phyloP scores from a whole-genome alignment of 805 yeast species.

The Saccharomycopsis fodiens region DNA sequence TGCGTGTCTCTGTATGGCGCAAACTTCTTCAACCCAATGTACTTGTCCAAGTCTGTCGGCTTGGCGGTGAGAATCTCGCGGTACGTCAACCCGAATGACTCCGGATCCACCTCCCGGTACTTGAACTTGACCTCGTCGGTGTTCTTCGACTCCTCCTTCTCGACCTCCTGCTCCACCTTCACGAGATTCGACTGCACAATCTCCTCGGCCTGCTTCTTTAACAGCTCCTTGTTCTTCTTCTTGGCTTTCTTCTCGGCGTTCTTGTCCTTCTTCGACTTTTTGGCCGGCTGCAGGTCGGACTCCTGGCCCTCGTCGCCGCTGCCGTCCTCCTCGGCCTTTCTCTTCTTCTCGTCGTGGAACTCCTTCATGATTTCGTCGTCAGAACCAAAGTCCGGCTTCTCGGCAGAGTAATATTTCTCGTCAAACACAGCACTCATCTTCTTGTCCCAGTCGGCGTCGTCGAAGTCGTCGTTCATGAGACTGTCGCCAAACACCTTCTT shows the following conservation, averaged over 20 bases:
- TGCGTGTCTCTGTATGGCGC: slow-evolving; percentile 87
- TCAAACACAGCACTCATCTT: slow-evolving; percentile 79
- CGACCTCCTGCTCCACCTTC: slow-evolving; percentile 61
- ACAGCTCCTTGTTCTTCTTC: slow-evolving; percentile 53
- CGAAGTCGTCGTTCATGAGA: slow-evolving; percentile 80
- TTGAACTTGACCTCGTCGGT: slow-evolving; percentile 51
- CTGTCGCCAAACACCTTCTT: slow-evolving; percentile 65
- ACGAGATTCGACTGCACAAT: slow-evolving; percentile 70
- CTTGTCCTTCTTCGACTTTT: slow-evolving; percentile 46
- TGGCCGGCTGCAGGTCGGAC: slow-evolving; percentile 25
- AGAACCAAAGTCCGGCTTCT: slow-evolving; percentile 61
- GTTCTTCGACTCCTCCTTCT: slow-evolving; percentile 42
- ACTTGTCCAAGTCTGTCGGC: slow-evolving; percentile 77
- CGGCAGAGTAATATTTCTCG: slow-evolving; percentile 69
- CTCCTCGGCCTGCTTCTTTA: slow-evolving; percentile 64
- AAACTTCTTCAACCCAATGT: slow-evolving; percentile 81
- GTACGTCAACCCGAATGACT: slow-evolving; percentile 75
- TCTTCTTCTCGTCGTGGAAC: slow-evolving; percentile 24
- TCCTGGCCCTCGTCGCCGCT: slow-evolving; percentile 21
- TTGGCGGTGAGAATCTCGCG: slow-evolving; percentile 88
- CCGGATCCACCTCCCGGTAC: slow-evolving; percentile 94
- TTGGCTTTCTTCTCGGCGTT: slow-evolving; percentile 47
- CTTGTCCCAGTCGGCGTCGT: slow-evolving; percentile 84
- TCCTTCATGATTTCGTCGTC: slow-evolving; percentile 47
- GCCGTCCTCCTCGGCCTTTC: slow-evolving; percentile 29